Evolutionary conservation across 352 stramenopile species (phyloP), one percentile per base, ranked within the genome.

Genomic region (Phytophthora quininea): DNA sequence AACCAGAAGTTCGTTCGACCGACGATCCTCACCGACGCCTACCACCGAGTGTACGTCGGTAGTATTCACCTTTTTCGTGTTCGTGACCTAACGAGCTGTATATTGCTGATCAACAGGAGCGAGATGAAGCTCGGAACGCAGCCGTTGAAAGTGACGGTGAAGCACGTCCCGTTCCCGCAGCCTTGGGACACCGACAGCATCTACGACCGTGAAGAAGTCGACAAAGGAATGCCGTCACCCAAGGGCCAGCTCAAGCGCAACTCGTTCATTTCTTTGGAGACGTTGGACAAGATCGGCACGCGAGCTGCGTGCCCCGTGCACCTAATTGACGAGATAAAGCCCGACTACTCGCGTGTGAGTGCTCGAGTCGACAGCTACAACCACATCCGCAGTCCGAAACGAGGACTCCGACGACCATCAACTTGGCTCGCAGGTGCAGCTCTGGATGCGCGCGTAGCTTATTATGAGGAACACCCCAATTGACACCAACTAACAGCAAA

Each of bases 281-380:
- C 77, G 24, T 67, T 91, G 31, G 85, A 93, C 68, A 88, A 87
- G 59, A 91, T 93, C 43, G 85, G 85, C 62, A 91, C 85, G 29
- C 79, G 85, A 65, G 80, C 80, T 37, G 79, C 82, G 9, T 91
- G 82, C 56, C 84, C 82, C 27, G 79, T 93, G 57, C 85, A 90
- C 35, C 57, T 91, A 43, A 73, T 93, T 37, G 70, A 86, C 24
- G 77, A 87, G 45, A 65, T 76, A n/a, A 67, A 79, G 29, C 74
- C 76, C 4, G 79, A 87, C 50, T 90, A 89, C 48, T 90, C 80
- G 11, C 67, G 73, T 29, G 69, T 91, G 7, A 73, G 65, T 37
- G 71, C 79, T 31, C 77, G 77, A 30, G 80, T 90, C 24, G 80
- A 90, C 64, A 83, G 75, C 54, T 85, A 88, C 69, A 90, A 90